Percentiles rank a stretch among this genome's conserved stretches.
phyloP scores from a whole-genome alignment of 2,329 filamentous ascomycete genomes.

The Xylaria sp. region DNA sequence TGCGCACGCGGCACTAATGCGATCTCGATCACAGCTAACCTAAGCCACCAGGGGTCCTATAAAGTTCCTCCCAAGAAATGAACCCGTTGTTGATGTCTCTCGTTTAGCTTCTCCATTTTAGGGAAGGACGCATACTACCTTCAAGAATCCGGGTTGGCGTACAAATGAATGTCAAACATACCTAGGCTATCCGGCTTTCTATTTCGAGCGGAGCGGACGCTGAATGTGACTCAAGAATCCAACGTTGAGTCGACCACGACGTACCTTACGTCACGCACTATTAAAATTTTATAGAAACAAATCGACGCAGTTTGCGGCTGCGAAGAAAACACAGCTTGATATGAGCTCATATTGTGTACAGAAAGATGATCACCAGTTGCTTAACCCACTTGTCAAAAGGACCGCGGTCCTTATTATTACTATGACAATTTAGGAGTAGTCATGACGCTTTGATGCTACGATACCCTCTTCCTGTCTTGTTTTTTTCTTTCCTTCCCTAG shows the following conservation, averaged over 20 bases:
- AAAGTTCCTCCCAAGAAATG: neutral
- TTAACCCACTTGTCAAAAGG: neutral
- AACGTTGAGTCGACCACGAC: neutral
- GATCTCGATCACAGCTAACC: conserved; percentile 22
- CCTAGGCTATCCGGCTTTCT: neutral
- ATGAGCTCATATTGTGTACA: neutral
- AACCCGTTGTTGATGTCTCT: neutral
- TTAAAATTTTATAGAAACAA: neutral
- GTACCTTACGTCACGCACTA: neutral
- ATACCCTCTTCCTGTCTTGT: neutral
- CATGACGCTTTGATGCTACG: neutral
- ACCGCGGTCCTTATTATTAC: neutral
- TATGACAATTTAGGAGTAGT: neutral
- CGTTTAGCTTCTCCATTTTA: conserved; percentile 15
- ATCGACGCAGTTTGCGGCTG: neutral
- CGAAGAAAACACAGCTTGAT: neutral
- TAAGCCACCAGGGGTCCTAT: neutral
- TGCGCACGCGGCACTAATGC: conserved; percentile 14
- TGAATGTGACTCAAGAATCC: conserved; percentile 16
- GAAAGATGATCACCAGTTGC: neutral
- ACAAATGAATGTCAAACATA: neutral
- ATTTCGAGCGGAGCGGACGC: conserved; percentile 4
- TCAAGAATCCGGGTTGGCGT: conserved; percentile 4
- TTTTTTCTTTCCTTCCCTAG: neutral
- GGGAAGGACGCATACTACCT: conserved; percentile 10